Evolutionary conservation across 1,139 yeast genomes (phyloP), one percentile per base, ranked within the genome.

Genomic region (Pichia cactophila): DNA sequence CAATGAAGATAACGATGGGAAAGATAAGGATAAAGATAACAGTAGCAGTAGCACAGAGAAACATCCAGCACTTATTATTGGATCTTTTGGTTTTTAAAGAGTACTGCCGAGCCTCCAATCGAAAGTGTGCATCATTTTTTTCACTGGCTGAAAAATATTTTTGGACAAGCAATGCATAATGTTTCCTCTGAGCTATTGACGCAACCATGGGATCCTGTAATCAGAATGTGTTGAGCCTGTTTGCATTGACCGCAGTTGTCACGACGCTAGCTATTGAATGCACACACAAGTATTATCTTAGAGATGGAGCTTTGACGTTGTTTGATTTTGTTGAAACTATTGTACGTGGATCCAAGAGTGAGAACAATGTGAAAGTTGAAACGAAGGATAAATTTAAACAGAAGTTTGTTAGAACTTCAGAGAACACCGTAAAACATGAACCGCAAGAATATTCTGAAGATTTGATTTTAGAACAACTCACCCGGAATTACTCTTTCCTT

Each of bases 401-500:
- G 23, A 44, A 11, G 42, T 43, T 51, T 14, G n/a, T 43, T n/a
- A 43, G 44, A 47, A 50, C 54, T 4, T 51, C 47, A 6, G 53
- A 53, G 37, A 54, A 55, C 26, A 47, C 53, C 4, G 54, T 52
- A 8, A 45, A 50, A 31, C 49, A 51, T 44, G 16, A 45, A 12
- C 47, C 50, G 11, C 42, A 49, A 23, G 35, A 41, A 9, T 51
- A 83, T 61, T 83, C 86, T 38, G 92, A 86, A 59, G 87, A 81
- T 52, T 76, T 92, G 54, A 82, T 88, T 47, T 77, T 83, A 52
- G 98, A 92, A 68, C 97, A 92, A 65, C 76, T 90, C 41, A 96
- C 97, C 0, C 74, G 98, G 56, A 92, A 90, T 70, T 85, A 87
- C 63, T 96, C 96, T 2, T 92, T 92, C 62, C 72, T 92, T 36